These are phyloP conservation scores for Cladorrhinum sp. DNA, from an alignment of 2,329 filamentous ascomycete genomes.

Conservation along the genomic window DNA sequence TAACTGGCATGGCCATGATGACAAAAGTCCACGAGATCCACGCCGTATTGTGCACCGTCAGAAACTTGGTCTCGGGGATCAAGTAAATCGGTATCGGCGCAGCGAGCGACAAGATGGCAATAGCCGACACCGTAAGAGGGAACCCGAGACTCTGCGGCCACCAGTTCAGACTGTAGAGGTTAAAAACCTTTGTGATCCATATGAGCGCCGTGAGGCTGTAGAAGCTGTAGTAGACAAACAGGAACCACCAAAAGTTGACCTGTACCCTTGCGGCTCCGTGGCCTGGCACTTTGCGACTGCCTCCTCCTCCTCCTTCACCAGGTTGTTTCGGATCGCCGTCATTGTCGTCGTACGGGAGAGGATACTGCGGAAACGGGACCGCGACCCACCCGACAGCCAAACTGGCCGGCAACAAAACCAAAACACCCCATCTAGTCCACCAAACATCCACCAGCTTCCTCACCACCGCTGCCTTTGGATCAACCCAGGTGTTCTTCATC, in stretches of 20 bases:
- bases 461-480: conserved; percentile 57
- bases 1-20: conserved; percentile 67
- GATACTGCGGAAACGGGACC: conserved; percentile 63
- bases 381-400: conserved; percentile 64
- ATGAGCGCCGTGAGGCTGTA: conserved; percentile 66
- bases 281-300: conserved; percentile 50
- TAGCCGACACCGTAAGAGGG: conserved; percentile 59
- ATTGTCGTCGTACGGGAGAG: conserved; percentile 45
- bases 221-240: conserved; percentile 67
- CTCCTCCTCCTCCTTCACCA: conserved; percentile 11
- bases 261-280: conserved; percentile 62
- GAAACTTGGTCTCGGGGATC: conserved; percentile 48
- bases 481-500: conserved; percentile 56
- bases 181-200: conserved; percentile 71
- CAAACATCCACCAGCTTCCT: conserved; percentile 58
- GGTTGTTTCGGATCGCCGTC: conserved; percentile 24
- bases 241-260: conserved; percentile 70
- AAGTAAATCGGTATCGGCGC: conserved; percentile 60
- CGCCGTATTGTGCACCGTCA: conserved; percentile 61
- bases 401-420: conserved; percentile 59
- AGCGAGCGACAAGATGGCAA: conserved; percentile 58
- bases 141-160: conserved; percentile 65
- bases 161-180: conserved; percentile 69
- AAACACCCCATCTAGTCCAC: conserved; percentile 60
- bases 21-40: conserved; percentile 70